Percentiles rank a stretch among this genome's conserved stretches.
Evolutionary conservation across 208 protist genomes (phyloP).

Genomic region (Wallacemonas sp.): DNA sequence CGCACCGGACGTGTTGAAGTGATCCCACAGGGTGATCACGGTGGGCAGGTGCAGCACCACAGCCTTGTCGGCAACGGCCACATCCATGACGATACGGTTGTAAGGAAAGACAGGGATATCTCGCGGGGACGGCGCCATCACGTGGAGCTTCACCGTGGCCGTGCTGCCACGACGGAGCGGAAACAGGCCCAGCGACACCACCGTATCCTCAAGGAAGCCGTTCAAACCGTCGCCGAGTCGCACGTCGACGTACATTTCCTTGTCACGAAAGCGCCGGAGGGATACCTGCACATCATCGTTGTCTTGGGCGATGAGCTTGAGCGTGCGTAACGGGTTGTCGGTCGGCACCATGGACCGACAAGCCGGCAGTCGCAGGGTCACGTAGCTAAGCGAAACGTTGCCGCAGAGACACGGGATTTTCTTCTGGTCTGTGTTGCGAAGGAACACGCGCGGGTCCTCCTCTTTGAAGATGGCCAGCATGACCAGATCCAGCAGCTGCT

Average conservation of each 20-base stretch:
- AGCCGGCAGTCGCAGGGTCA: neutral
- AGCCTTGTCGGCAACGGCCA: slow-evolving; percentile 17
- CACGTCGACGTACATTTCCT: slow-evolving; percentile 49
- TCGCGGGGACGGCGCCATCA: slow-evolving; percentile 32
- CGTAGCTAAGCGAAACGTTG: slow-evolving; percentile 15
- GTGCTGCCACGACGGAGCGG: slow-evolving; percentile 27
- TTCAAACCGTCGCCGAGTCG: slow-evolving; percentile 35
- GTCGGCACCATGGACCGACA: slow-evolving; percentile 7
- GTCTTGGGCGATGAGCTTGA: slow-evolving; percentile 33
- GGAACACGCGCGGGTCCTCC: slow-evolving; percentile 59
- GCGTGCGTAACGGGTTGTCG: slow-evolving; percentile 22
- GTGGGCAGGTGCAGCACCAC: slow-evolving; percentile 57
- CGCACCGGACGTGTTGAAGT: slow-evolving; percentile 53
- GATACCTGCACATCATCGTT: slow-evolving; percentile 31
- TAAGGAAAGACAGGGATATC: slow-evolving; percentile 59
- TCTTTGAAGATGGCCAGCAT: slow-evolving; percentile 40
- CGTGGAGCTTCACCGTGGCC: slow-evolving; percentile 29
- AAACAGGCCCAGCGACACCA: slow-evolving; percentile 23
- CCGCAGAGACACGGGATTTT: slow-evolving; percentile 46
- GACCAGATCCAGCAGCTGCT: slow-evolving; percentile 46
- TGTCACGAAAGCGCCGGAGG: slow-evolving; percentile 55
- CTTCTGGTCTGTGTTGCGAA: slow-evolving; percentile 33
- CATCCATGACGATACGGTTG: slow-evolving; percentile 26
- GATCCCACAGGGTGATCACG: slow-evolving; percentile 49
- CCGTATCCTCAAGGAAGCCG: slow-evolving; percentile 27